Conservation (phyloP, 345 rosid species). For the Isatis tinctoria region DNA sequence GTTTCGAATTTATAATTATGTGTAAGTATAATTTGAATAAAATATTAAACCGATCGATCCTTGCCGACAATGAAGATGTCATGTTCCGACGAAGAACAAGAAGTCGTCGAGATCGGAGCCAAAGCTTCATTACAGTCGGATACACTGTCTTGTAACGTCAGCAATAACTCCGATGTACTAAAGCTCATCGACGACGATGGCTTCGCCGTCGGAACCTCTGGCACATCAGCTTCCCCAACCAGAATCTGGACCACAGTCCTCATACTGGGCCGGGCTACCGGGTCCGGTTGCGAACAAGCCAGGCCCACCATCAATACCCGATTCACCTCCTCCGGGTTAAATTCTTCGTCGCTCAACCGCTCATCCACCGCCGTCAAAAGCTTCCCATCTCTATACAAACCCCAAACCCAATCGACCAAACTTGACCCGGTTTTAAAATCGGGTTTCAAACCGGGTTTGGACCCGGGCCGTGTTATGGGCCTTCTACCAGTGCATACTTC, state of each 20-base stretch:
- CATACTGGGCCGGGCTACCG: slow-evolving; percentile 75
- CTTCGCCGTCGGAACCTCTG: slow-evolving; percentile 72
- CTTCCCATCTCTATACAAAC: slow-evolving; percentile 74
- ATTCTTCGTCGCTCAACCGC: slow-evolving; percentile 51
- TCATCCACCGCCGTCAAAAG: slow-evolving; percentile 64
- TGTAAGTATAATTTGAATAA: neutral
- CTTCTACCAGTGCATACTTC: slow-evolving; percentile 85
- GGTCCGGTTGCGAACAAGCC: slow-evolving; percentile 95
- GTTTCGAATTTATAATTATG: neutral
- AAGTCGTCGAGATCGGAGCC: slow-evolving; percentile 37
- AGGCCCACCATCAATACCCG: slow-evolving; percentile 74
- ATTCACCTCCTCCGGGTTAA: slow-evolving; percentile 56
- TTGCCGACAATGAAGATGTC: slow-evolving; percentile 37
- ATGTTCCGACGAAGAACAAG: slow-evolving; percentile 64
- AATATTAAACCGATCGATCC: slow-evolving; percentile 27
- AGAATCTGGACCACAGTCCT: slow-evolving; percentile 85
- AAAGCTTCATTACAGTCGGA: slow-evolving; percentile 73
- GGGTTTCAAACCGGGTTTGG: slow-evolving; percentile 32
- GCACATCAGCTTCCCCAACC: slow-evolving; percentile 81
- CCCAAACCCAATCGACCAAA: slow-evolving; percentile 98
- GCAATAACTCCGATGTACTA: slow-evolving; percentile 74
- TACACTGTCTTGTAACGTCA: slow-evolving; percentile 80
- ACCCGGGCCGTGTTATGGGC: slow-evolving; percentile 59
- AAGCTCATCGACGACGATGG: slow-evolving; percentile 79
- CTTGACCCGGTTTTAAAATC: slow-evolving; percentile 44